These are phyloP conservation scores for Mucor velutinosus DNA, from an alignment of 371 early-diverging fungal genomes.

Conservation along the genomic window DNA sequence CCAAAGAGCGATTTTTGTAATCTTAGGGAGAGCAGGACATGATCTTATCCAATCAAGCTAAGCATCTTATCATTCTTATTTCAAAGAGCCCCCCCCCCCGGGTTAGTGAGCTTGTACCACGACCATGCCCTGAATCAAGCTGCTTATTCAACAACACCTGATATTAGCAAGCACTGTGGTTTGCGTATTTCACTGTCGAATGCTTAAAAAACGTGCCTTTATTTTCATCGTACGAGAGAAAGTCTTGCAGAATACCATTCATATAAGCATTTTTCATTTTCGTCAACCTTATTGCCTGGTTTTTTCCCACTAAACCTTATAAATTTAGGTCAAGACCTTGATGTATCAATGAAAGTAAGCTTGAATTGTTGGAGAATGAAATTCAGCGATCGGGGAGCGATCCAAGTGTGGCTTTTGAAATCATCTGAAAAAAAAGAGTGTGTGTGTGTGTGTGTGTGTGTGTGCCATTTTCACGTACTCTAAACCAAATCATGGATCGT, in stretches of 20 bases:
- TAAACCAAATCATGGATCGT: too few relatives aligned
- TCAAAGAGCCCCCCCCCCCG: not conserved
- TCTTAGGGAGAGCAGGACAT: not conserved
- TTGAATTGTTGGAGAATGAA: not conserved
- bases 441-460: too few relatives aligned
- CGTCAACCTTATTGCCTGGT: not conserved
- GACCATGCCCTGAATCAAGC: not conserved
- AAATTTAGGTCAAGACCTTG: not conserved
- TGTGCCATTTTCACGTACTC: too few relatives aligned
- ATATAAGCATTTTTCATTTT: not conserved
- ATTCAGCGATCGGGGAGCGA: not conserved
- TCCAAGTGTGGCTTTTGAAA: too few relatives aligned
- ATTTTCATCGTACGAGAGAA: not conserved
- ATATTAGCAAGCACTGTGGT: not conserved
- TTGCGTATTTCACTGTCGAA: not conserved
- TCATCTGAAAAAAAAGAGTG: too few relatives aligned
- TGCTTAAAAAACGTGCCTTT: not conserved
- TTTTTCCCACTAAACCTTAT: not conserved
- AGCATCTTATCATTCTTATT: not conserved
- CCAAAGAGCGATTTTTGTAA: not conserved
- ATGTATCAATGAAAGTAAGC: not conserved
- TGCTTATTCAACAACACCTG: not conserved
- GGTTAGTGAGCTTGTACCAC: not conserved
- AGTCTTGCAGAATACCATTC: not conserved
- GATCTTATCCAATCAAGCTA: not conserved